Conservation (phyloP, 2,329 filamentous ascomycete species). For the Stemphylium vesicarium region DNA sequence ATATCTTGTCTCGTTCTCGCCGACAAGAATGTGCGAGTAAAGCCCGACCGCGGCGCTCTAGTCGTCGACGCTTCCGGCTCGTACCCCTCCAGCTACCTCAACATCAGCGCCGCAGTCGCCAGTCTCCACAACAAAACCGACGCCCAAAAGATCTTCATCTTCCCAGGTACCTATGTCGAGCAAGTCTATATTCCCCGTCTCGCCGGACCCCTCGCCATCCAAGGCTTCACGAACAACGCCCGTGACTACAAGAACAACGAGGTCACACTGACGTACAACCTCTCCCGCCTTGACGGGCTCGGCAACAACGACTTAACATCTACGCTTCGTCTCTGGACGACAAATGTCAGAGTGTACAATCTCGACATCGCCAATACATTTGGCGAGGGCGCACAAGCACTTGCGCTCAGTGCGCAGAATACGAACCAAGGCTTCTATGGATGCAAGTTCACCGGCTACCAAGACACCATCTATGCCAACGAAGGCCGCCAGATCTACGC, state of each 20-base stretch:
- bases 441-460: slow-evolving; percentile 59
- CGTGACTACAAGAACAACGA: slow-evolving; percentile 60
- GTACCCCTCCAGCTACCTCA: slow-evolving; percentile 20
- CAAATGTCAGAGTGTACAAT: slow-evolving; percentile 64
- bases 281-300: slow-evolving; percentile 41
- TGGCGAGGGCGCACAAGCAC: slow-evolving; percentile 47
- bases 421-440: slow-evolving; percentile 61
- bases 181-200: slow-evolving; percentile 60
- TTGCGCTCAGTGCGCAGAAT: slow-evolving; percentile 59
- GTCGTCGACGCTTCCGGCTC: slow-evolving; percentile 26
- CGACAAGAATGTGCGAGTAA: slow-evolving; percentile 19
- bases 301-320: slow-evolving; percentile 58
- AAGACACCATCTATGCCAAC: slow-evolving; percentile 55
- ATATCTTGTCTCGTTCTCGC: not conserved
- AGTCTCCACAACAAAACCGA: slow-evolving; percentile 17
- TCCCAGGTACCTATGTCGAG: slow-evolving; percentile 63
- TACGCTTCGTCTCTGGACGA: slow-evolving; percentile 53
- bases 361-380: slow-evolving; percentile 59
- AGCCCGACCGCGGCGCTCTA: slow-evolving; percentile 19
- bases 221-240: slow-evolving; percentile 63
- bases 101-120: slow-evolving; percentile 23
- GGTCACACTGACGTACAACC: slow-evolving; percentile 58
- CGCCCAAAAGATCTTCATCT: slow-evolving; percentile 60
- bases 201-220: slow-evolving; percentile 58
- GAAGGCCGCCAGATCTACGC: slow-evolving; percentile 62